These are phyloP conservation scores for Silene conica DNA, from an alignment of 148 eudicot genomes.

Conservation along the genomic window DNA sequence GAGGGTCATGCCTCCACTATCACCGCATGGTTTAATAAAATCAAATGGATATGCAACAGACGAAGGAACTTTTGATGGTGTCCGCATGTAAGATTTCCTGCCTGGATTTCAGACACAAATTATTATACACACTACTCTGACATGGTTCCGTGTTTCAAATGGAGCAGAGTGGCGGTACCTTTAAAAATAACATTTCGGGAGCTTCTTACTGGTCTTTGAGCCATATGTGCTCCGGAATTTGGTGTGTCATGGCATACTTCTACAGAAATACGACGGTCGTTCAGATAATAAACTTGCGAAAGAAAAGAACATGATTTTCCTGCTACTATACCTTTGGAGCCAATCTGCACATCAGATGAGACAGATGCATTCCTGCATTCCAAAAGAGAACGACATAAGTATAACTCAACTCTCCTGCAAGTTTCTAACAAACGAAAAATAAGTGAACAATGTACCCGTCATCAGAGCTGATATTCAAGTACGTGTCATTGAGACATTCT, in stretches of 20 bases:
- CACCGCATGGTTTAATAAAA: constrained; percentile 9
- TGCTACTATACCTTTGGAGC: constrained; percentile 38
- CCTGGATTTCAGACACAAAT: constrained; percentile 34
- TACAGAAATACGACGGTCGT: constrained; percentile 18
- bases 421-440: neutral
- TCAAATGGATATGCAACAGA: constrained; percentile 15
- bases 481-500: constrained; percentile 69
- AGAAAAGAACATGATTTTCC: neutral
- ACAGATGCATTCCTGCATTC: constrained; percentile 35
- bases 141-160: too few relatives aligned
- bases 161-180: constrained; percentile 35
- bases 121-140: too few relatives aligned
- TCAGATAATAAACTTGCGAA: neutral
- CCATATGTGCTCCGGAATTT: constrained; percentile 28
- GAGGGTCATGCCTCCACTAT: neutral
- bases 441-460: constrained; percentile 42
- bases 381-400: constrained; percentile 9
- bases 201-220: constrained; percentile 37
- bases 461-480: constrained; percentile 56
- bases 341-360: constrained; percentile 40
- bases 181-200: constrained; percentile 57
- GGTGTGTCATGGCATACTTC: constrained; percentile 43
- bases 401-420: neutral
- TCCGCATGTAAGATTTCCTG: constrained; percentile 19
- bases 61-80: constrained; percentile 8